Evolutionary conservation across 2,329 filamentous ascomycete genomes (phyloP).

Genomic region (Ceratocystis ficicola): DNA sequence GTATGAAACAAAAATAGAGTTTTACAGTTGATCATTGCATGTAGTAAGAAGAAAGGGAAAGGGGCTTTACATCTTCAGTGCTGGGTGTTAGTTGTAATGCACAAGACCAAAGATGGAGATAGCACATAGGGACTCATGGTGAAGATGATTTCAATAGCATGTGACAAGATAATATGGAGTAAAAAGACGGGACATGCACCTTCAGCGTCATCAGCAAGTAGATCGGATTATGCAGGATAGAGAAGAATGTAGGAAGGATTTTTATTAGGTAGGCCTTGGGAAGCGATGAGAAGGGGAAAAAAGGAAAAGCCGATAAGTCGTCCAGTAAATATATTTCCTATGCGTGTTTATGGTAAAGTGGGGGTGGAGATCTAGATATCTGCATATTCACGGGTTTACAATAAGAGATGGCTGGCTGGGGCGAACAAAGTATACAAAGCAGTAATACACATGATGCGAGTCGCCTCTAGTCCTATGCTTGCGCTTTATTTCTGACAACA

Average conservation of each 20-base stretch:
- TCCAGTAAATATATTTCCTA: too few relatives aligned
- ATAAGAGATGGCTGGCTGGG: background rate
- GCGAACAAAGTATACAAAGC: background rate
- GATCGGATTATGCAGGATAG: conserved; percentile 9
- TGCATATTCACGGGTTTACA: too few relatives aligned
- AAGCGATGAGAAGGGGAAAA: too few relatives aligned
- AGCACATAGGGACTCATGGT: too few relatives aligned
- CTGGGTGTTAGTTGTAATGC: background rate
- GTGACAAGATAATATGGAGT: background rate
- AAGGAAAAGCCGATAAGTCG: too few relatives aligned
- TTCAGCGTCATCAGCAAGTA: background rate
- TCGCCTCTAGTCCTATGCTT: background rate
- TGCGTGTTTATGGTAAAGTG: background rate
- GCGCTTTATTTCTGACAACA: background rate
- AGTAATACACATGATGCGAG: background rate
- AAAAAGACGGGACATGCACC: background rate
- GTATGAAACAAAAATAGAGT: background rate
- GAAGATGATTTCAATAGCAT: background rate
- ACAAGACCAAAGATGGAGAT: background rate
- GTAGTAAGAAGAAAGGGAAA: background rate
- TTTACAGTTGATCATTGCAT: background rate
- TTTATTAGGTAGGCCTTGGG: background rate
- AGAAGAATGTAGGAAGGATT: background rate
- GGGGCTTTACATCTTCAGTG: background rate
- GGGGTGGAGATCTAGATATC: background rate